Conservation (phyloP, 805 yeast species). For the Ogataea wickerhamii region DNA sequence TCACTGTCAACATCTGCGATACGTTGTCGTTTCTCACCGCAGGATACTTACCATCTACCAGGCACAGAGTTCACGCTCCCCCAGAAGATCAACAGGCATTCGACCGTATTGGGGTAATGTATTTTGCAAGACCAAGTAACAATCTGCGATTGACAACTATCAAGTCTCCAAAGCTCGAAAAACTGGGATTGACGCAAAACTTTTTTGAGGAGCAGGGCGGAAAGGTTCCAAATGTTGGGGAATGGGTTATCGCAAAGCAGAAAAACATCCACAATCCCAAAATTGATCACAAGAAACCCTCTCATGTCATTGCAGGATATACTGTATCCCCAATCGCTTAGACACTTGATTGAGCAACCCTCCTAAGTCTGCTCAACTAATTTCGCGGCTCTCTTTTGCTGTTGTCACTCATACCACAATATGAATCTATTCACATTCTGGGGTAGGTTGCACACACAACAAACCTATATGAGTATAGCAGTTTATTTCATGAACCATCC, state of each 20-base stretch:
- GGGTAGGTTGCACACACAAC: too few relatives aligned
- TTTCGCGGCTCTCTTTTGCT: too few relatives aligned
- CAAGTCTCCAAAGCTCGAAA: conserved; percentile 32
- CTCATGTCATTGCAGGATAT: conserved; percentile 14
- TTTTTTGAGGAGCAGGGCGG: conserved; percentile 9
- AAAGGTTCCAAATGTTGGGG: conserved; percentile 12
- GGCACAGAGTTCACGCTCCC: conserved; percentile 36
- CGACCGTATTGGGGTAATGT: conserved; percentile 35
- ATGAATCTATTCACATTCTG: too few relatives aligned
- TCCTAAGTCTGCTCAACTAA: too few relatives aligned
- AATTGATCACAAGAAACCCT: conserved; percentile 5
- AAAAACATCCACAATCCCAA: conserved; percentile 8
- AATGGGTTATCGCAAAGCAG: conserved; percentile 17
- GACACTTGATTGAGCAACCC: too few relatives aligned
- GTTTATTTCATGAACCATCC: too few relatives aligned
- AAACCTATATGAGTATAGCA: too few relatives aligned
- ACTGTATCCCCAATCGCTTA: conserved; percentile 3
- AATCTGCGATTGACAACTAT: conserved; percentile 30
- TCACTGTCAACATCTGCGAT: conserved; percentile 36
- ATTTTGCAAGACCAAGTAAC: conserved; percentile 36
- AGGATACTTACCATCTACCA: conserved; percentile 34
- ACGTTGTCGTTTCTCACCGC: conserved; percentile 36
- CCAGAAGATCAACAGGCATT: conserved; percentile 30
- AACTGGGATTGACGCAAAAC: conserved; percentile 31
- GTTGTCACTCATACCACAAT: too few relatives aligned